These are phyloP conservation scores for Thecaphora thlaspeos DNA, from an alignment of 1,284 basidiomycete genomes.

Conservation along the genomic window DNA sequence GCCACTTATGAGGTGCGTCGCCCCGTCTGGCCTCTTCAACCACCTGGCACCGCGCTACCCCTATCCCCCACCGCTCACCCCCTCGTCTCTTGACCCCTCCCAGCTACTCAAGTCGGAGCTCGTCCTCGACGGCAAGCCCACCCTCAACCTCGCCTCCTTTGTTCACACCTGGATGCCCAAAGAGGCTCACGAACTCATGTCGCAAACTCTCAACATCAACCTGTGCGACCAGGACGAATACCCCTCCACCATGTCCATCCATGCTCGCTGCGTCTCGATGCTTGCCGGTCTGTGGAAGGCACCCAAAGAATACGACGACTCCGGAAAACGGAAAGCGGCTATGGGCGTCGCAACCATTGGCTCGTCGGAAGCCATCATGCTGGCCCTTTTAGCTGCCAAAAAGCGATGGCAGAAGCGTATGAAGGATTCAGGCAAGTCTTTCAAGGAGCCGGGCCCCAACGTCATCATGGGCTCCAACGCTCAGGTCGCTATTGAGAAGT, in stretches of 20 bases:
- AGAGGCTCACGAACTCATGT: slow-evolving; percentile 55
- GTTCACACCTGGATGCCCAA: slow-evolving; percentile 65
- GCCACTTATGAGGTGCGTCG: slow-evolving; percentile 55
- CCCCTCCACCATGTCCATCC: slow-evolving; percentile 61
- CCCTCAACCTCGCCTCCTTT: slow-evolving; percentile 73
- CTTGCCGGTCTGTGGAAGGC: slow-evolving; percentile 92
- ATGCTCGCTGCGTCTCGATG: slow-evolving; percentile 68
- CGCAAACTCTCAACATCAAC: slow-evolving; percentile 70
- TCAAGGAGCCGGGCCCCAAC: slow-evolving; percentile 63
- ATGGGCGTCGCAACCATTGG: slow-evolving; percentile 81
- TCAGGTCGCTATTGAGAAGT: slow-evolving; percentile 62
- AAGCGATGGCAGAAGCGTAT: slow-evolving; percentile 85
- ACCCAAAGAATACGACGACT: slow-evolving; percentile 26
- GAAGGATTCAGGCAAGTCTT: slow-evolving; percentile 69
- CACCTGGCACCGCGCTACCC: neutral
- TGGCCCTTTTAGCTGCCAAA: slow-evolving; percentile 92
- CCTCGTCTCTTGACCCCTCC: slow-evolving; percentile 61
- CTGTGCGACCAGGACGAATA: slow-evolving; percentile 86
- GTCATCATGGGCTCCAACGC: slow-evolving; percentile 79
- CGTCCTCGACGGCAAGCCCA: slow-evolving; percentile 71
- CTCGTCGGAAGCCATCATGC: slow-evolving; percentile 82
- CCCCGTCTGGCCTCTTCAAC: neutral
- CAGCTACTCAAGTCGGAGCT: slow-evolving; percentile 73
- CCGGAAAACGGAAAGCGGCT: slow-evolving; percentile 42
- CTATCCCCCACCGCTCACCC: slow-evolving; percentile 1